Evolutionary conservation across 208 protist genomes (phyloP).

Genomic region (Acanthamoeba lenticulata): DNA sequence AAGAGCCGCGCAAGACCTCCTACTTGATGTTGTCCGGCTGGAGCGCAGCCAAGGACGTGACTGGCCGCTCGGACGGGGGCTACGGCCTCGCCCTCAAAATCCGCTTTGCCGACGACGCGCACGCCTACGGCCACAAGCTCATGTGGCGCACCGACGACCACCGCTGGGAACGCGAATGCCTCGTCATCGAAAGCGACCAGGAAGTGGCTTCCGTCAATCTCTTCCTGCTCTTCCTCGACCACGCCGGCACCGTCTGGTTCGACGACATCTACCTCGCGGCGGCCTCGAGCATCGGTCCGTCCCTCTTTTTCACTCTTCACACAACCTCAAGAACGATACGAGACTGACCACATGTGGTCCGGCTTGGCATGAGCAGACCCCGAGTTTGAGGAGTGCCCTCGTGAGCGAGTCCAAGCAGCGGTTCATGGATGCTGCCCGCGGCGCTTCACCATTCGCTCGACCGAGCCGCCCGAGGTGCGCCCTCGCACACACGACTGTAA

Average conservation of each 20-base stretch:
- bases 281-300: background rate
- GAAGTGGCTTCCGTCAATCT: background rate
- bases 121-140: constrained; percentile 55
- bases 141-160: constrained; percentile 8
- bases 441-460: background rate
- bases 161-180: background rate
- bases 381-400: background rate
- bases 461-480: background rate
- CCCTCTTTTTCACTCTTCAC: background rate
- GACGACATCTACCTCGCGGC: background rate
- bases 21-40: constrained; percentile 5
- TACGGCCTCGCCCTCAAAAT: background rate
- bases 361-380: background rate
- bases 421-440: background rate
- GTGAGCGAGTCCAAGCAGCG: background rate
- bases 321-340: background rate
- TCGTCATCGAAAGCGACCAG: background rate
- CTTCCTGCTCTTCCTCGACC: background rate
- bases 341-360: too few relatives aligned
- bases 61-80: background rate
- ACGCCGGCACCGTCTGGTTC: constrained; percentile 5
- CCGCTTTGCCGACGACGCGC: background rate
- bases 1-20: background rate
- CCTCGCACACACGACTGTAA: too few relatives aligned
- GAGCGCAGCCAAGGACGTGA: constrained; percentile 18